Evolutionary conservation across 768 basidiomycete genomes (phyloP), one percentile per base, ranked within the genome.

Genomic region (Lactarius evosmus): DNA sequence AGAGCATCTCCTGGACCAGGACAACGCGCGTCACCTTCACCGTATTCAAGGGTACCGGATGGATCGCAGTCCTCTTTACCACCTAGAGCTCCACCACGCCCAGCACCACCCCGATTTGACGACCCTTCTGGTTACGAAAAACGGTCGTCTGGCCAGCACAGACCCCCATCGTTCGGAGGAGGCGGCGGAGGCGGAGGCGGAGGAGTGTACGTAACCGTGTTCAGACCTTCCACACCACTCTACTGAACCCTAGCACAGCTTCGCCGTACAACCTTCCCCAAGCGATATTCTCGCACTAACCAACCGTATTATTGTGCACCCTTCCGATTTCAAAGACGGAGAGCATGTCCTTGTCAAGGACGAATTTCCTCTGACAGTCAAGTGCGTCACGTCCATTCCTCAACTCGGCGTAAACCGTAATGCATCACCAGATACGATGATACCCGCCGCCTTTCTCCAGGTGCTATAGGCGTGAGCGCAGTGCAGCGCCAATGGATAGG

Each of bases 401-500:
- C 19, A 27, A 40, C 27, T 38, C 51, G 36, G 22, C 59, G 51
- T 16, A 25, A 8, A 7, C 41, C 30, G 22, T 12, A 32, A 17
- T 44, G 51, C 25, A 11, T 33, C 19, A 22, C n/a, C 69, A 95
- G 93, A 52, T 87, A 92, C 67, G 93, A 95, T 69, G 85, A 87
- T 64, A 89, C 91, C 1, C 84, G 83, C 5, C 86, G 83, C 65
- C 72, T 99, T 4, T 75, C 76, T 5, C 84, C 85, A 0, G 89
- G 91, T 3, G 75, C 78, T 2, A 80, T 98, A 32, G 94, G 89
- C n/a, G 85, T 87, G 7, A 88, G 90, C 32, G 80, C 84, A 27
- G 76, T 85, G 63, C 91, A 94, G 63, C 84, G 97, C 11, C 86
- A 91, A 76, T 99, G 94, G 94, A 89, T 95, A 49, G 88, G 87